Conservation (phyloP, 768 basidiomycete species). For the Pleurotus sapidus region DNA sequence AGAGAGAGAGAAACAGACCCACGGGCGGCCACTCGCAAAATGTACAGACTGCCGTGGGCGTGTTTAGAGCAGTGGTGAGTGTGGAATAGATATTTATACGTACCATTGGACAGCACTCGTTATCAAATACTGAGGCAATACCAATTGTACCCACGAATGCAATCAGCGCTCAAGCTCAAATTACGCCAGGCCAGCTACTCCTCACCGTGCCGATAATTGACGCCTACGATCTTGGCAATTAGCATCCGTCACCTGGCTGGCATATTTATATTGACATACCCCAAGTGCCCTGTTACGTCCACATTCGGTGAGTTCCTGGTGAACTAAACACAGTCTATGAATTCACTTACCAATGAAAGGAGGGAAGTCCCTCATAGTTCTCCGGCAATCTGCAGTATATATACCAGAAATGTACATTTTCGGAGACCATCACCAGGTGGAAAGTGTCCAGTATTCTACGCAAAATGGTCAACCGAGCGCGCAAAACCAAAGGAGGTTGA, state of each 20-base stretch:
- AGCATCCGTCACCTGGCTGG: no score
- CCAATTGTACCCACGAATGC: not conserved
- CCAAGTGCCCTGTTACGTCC: constrained; percentile 8
- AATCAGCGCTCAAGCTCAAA: no score
- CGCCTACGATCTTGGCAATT: not conserved
- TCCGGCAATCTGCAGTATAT: constrained; percentile 12
- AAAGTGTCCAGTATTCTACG: constrained; percentile 11
- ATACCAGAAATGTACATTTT: constrained; percentile 13
- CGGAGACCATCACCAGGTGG: constrained; percentile 12
- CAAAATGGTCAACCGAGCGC: not conserved
- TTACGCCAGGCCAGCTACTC: not conserved
- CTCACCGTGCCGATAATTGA: constrained; percentile 11
- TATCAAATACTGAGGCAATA: constrained; percentile 8
- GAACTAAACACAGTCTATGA: no score
- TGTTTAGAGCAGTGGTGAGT: no score
- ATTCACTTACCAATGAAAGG: constrained; percentile 9
- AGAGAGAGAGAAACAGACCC: not conserved
- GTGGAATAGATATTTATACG: no score
- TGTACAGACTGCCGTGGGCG: constrained; percentile 5
- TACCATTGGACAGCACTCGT: constrained; percentile 11
- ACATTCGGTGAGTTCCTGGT: no score
- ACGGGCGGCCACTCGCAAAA: constrained; percentile 10
- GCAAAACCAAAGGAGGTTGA: not conserved
- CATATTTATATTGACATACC: not conserved
- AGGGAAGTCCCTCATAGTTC: constrained; percentile 8